Percentiles rank a stretch among this genome's conserved stretches.
Evolutionary conservation across 805 yeast genomes (phyloP).

Genomic region (Ogataea salicorniae): DNA sequence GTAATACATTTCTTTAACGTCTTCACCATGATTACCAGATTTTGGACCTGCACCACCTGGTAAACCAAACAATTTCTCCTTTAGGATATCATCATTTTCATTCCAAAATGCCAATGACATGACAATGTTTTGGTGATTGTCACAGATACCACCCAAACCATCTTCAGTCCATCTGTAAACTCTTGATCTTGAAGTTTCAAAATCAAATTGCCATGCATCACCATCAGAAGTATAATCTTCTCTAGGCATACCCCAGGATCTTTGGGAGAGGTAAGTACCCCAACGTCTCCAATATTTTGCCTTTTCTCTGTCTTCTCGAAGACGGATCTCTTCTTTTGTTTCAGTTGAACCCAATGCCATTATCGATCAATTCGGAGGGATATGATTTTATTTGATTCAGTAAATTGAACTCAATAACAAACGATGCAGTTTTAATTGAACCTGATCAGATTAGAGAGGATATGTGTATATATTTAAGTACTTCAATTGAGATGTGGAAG

Average conservation of each 20-base stretch:
- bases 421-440: too few species aligned
- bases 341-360: constrained; percentile 20
- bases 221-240: constrained; percentile 86
- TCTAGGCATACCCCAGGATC: constrained; percentile 83
- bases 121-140: constrained; percentile 72
- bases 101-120: constrained; percentile 88
- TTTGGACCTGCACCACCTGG: constrained; percentile 67
- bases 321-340: constrained; percentile 34
- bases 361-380: too few species aligned
- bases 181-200: constrained; percentile 75
- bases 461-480: too few species aligned
- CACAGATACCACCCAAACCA: constrained; percentile 87
- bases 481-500: too few species aligned
- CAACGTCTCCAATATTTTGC: constrained; percentile 72
- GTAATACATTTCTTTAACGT: constrained; percentile 80
- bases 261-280: constrained; percentile 88
- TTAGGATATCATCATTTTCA: constrained; percentile 76
- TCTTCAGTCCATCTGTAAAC: constrained; percentile 95
- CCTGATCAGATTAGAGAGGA: too few species aligned
- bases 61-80: constrained; percentile 82
- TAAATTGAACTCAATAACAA: too few species aligned
- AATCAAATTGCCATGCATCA: constrained; percentile 89
- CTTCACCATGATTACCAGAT: constrained; percentile 90
- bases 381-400: too few species aligned
- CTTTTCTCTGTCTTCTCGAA: constrained; percentile 35